These are phyloP conservation scores for Cyclostephanos tholiformis DNA, from an alignment of 108 stramenopile genomes.

Conservation along the genomic window DNA sequence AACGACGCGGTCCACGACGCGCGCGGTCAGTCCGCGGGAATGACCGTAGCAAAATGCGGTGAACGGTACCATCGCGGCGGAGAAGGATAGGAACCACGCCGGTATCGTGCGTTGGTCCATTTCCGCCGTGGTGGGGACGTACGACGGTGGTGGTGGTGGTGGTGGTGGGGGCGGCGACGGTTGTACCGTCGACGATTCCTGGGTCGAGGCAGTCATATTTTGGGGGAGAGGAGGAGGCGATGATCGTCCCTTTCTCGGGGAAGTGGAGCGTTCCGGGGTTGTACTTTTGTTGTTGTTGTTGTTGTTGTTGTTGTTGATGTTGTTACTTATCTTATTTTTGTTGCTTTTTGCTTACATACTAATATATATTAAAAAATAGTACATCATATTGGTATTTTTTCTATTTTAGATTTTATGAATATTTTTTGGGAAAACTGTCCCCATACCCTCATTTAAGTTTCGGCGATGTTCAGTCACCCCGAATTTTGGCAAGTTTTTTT, in stretches of 20 bases:
- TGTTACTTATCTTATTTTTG: too few species aligned
- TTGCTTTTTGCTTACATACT: too few species aligned
- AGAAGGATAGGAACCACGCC: constrained; percentile 67
- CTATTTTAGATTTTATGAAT: too few species aligned
- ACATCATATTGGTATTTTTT: too few species aligned
- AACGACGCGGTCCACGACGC: constrained; percentile 71
- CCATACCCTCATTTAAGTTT: too few species aligned
- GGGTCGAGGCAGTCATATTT: background rate
- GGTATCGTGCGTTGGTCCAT: constrained; percentile 18
- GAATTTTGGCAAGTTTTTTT: too few species aligned
- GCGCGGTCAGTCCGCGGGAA: constrained; percentile 61
- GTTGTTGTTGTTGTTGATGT: background rate
- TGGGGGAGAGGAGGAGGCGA: background rate
- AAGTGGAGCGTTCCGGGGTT: too few species aligned
- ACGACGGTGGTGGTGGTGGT: background rate
- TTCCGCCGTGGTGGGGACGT: constrained; percentile 5
- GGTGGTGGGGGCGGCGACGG: background rate
- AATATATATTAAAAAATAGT: too few species aligned
- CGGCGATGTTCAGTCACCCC: too few species aligned
- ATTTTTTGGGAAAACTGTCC: too few species aligned
- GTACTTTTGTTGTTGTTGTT: too few species aligned
- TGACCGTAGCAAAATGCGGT: constrained; percentile 81
- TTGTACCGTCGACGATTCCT: background rate
- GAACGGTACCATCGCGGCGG: constrained; percentile 85
- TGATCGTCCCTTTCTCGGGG: too few species aligned